Conservation (phyloP, 2,329 filamentous ascomycete genomes). For the Amesomyces nigricolor region DNA sequence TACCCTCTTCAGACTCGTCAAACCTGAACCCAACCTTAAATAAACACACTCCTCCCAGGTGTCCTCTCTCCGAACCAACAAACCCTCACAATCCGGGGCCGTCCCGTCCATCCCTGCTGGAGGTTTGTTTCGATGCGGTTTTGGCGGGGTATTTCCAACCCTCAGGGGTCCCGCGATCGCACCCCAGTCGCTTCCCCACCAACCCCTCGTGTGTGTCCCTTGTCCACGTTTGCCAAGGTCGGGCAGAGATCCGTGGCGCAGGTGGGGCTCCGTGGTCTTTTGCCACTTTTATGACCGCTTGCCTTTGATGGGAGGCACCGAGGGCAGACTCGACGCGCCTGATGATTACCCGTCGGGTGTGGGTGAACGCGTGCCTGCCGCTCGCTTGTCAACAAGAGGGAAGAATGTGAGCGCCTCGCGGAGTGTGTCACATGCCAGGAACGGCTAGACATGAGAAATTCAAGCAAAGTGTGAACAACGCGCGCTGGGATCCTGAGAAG, state of each 20-base stretch:
- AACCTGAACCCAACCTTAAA: background rate
- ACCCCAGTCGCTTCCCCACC: background rate
- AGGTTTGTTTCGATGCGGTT: background rate
- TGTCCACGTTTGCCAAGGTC: constrained; percentile 3
- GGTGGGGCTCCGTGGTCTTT: background rate
- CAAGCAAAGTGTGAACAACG: too few relatives aligned
- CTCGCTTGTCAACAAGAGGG: too few relatives aligned
- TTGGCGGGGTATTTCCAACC: constrained; percentile 3
- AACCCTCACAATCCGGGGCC: constrained; percentile 11
- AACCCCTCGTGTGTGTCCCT: too few relatives aligned
- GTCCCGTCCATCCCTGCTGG: background rate
- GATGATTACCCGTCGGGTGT: too few relatives aligned
- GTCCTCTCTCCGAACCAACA: background rate
- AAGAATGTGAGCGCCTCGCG: too few relatives aligned
- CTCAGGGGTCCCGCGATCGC: background rate
- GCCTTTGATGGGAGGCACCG: too few relatives aligned
- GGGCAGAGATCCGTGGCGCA: constrained; percentile 2
- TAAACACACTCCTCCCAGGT: background rate
- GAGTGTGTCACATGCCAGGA: too few relatives aligned
- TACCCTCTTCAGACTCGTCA: background rate
- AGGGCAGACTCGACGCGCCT: too few relatives aligned
- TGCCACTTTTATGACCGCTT: too few relatives aligned
- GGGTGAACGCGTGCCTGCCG: too few relatives aligned
- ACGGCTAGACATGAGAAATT: too few relatives aligned
- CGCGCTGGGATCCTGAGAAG: too few relatives aligned